Base-by-base conservation (phyloP, 768 basidiomycete species). In the Phylloporus sp. region DNA sequence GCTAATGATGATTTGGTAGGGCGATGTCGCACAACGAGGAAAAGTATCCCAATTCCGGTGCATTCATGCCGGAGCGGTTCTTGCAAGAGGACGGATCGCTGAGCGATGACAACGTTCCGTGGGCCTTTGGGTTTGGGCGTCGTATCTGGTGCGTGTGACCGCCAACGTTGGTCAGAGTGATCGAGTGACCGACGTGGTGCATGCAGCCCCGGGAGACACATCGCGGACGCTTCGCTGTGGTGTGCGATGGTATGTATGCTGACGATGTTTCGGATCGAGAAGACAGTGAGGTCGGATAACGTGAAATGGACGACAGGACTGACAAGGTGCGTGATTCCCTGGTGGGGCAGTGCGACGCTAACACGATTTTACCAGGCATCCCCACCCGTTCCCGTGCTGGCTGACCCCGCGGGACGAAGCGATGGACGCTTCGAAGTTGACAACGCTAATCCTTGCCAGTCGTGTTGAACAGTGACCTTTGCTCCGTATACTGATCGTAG, bases 1-100 rank as follows among this genome's bases (percentile, higher is more conserved):
- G 9, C n/a, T 37, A 22, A 44, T 6, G 28, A 23, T 17, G 3
- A 5, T 18, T 6, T 37, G 2, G 6, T 27, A 71, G 74, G 74
- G 67, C 68, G 2, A 67, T 76, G 43, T 63, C 69, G 2, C 71
- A 69, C 39, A 63, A 77, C 29, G 66, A 69, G 38, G 44, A 51
- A n/a, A n/a, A n/a, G n/a, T n/a, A n/a, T n/a, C n/a, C n/a, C n/a
- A n/a, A n/a, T n/a, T n/a, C n/a, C n/a, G n/a, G n/a, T n/a, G n/a
- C n/a, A n/a, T n/a, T n/a, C n/a, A n/a, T n/a, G n/a, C n/a, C n/a
- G n/a, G n/a, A n/a, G n/a, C n/a, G n/a, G n/a, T n/a, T n/a, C n/a
- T n/a, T n/a, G n/a, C n/a, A n/a, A n/a, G n/a, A n/a, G n/a, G n/a
- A n/a, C n/a, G n/a, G n/a, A n/a, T n/a, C n/a, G n/a, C n/a, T n/a